Conservation (phyloP, 805 yeast genomes). For the Wickerhamomyces canadensis region DNA sequence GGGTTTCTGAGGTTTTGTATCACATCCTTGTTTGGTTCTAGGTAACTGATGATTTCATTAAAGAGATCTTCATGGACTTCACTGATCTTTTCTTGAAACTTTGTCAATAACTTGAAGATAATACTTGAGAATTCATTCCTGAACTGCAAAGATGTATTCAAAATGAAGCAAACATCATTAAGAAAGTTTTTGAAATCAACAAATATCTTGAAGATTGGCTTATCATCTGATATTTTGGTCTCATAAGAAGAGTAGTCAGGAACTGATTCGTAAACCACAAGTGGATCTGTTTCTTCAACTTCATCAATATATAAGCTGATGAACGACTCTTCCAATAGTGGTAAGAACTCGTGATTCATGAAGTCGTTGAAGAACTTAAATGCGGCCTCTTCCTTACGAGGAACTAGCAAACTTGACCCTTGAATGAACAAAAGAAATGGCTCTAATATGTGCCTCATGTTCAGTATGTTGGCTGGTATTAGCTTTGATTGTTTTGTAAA, state of each 20-base stretch:
- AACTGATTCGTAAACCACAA: constrained; percentile 24
- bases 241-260: constrained; percentile 31
- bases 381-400: constrained; percentile 27
- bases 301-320: constrained; percentile 44
- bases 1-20: constrained; percentile 4
- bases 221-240: background rate
- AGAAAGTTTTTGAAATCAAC: constrained; percentile 18
- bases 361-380: constrained; percentile 52
- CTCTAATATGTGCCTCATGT: constrained; percentile 74
- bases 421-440: constrained; percentile 65
- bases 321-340: constrained; percentile 55
- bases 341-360: constrained; percentile 59
- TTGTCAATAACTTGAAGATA: constrained; percentile 17
- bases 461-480: constrained; percentile 66
- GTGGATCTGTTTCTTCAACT: constrained; percentile 34
- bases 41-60: constrained; percentile 15
- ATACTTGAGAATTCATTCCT: constrained; percentile 20
- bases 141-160: constrained; percentile 24
- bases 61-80: constrained; percentile 19
- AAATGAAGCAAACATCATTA: constrained; percentile 15
- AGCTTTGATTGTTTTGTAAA: constrained; percentile 56
- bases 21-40: constrained; percentile 21
- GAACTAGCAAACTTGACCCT: constrained; percentile 43
- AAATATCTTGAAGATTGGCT: constrained; percentile 13
- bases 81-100: constrained; percentile 20